Evolutionary conservation across 2,329 filamentous ascomycete species (phyloP), one percentile per base, ranked within the genome.

Genomic region (Lachnellula hyalina): DNA sequence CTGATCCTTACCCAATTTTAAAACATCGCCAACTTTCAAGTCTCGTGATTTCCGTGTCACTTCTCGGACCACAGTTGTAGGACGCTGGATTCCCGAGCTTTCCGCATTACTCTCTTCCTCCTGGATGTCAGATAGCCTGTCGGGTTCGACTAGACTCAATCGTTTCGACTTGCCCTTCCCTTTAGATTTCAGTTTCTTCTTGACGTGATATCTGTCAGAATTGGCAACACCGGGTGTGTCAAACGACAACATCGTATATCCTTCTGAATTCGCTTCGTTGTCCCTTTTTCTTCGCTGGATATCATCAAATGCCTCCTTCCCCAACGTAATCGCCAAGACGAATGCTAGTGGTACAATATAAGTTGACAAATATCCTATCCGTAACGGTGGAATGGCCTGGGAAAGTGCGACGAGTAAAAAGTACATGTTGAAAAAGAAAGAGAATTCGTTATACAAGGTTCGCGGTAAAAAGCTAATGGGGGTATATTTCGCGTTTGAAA

Each of bases 351-450:
- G 94, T 19, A 89, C 92, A 70, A 97, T 85, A 66, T 99, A 99
- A 1, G 94, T 97, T 32, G 89, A 89, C 58, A 99, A 81, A 71
- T 96, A 97, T 53, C 94, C 94, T 62, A 99, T 96, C 52, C 91
- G 84, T 52, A 99, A 75, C 21, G 89, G 82, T 4, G 91, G 92
- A 66, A 99, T 92, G 44, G 90, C 86, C 73, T 99, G 94, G 38
- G 93, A 97, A 49, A 97, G 74, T 6, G 94, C 95, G 49, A 99
- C 94, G 25, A 97, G 84, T 53, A 99, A 78, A 71, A 99, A 99
- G 71, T 99, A 99, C 78, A 97, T 90, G 79, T 99, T 99, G 79
- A 99, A 96, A 75, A 99, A 99, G 77, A 97, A 99, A 56, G 93
- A 96, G 71, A 99, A 99, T 70, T 99, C 94, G 74, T 97, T 97